Conservation (phyloP, 306 rosid genomes). For the Rosa chinensis region DNA sequence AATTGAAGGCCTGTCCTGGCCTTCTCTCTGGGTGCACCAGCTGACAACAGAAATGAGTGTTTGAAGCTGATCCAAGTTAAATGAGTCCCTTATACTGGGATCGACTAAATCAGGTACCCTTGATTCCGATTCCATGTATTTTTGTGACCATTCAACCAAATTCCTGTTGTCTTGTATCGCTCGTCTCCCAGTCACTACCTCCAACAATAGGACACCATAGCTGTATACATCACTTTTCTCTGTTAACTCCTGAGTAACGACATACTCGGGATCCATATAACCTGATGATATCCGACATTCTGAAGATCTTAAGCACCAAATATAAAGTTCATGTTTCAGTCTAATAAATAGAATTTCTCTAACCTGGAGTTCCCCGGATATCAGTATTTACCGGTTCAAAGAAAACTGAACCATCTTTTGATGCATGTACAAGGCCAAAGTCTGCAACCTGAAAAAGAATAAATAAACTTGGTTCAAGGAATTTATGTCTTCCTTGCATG, state of each 20-base stretch:
- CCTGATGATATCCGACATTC: slow-evolving; percentile 55
- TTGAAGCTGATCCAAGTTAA: slow-evolving; percentile 82
- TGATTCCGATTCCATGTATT: slow-evolving; percentile 52
- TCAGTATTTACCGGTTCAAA: slow-evolving; percentile 85
- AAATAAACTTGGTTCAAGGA: background rate
- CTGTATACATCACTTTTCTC: slow-evolving; percentile 94
- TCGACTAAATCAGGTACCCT: slow-evolving; percentile 75
- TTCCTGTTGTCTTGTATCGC: slow-evolving; percentile 78
- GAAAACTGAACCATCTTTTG: slow-evolving; percentile 75
- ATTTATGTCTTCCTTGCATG: too few relatives aligned
- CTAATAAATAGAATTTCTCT: slow-evolving; percentile 10
- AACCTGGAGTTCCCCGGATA: slow-evolving; percentile 94
- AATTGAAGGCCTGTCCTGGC: slow-evolving; percentile 81
- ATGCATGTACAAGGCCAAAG: slow-evolving; percentile 98
- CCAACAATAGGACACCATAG: slow-evolving; percentile 84
- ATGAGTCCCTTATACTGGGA: slow-evolving; percentile 62
- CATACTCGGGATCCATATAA: slow-evolving; percentile 97
- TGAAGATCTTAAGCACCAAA: slow-evolving; percentile 16
- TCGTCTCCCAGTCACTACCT: slow-evolving; percentile 78
- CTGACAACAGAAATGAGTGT: slow-evolving; percentile 63
- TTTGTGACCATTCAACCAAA: slow-evolving; percentile 89
- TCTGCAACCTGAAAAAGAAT: slow-evolving; percentile 71
- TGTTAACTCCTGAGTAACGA: slow-evolving; percentile 90
- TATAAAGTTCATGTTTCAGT: slow-evolving; percentile 6
- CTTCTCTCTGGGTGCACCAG: slow-evolving; percentile 96